Percentiles rank a stretch among this genome's conserved stretches.
phyloP scores from a whole-genome alignment of 768 basidiomycete genomes.

The Polyporus arcularius region DNA sequence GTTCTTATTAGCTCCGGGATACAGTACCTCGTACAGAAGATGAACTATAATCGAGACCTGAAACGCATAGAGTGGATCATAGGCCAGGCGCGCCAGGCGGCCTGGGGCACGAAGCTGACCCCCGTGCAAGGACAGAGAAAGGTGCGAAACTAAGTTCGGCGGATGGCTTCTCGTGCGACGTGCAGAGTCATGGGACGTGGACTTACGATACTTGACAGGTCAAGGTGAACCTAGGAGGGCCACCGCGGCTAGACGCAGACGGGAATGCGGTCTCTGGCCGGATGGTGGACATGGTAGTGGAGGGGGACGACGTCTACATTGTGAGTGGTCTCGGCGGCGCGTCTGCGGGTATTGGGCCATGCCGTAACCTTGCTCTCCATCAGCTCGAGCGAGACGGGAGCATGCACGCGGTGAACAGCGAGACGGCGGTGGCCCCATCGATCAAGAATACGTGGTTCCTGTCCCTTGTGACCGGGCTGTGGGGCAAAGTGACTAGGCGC shows the following conservation, averaged over 20 bases:
- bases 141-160: slow-evolving; percentile 38
- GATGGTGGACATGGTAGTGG: slow-evolving; percentile 80
- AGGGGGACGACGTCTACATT: slow-evolving; percentile 69
- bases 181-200: neutral
- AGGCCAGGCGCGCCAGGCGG: slow-evolving; percentile 63
- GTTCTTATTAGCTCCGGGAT: slow-evolving; percentile 72
- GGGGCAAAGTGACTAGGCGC: slow-evolving; percentile 21
- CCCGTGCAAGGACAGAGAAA: slow-evolving; percentile 67
- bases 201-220: slow-evolving; percentile 45
- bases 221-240: slow-evolving; percentile 66
- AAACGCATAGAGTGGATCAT: slow-evolving; percentile 64
- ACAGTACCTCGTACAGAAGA: slow-evolving; percentile 77
- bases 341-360: neutral
- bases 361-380: slow-evolving; percentile 13
- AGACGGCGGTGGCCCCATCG: slow-evolving; percentile 57
- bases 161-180: neutral
- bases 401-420: slow-evolving; percentile 58
- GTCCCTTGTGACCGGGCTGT: slow-evolving; percentile 41
- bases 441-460: slow-evolving; percentile 73
- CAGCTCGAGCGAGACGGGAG: slow-evolving; percentile 66
- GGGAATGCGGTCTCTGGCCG: slow-evolving; percentile 51
- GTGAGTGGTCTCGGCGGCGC: slow-evolving; percentile 44
- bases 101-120: slow-evolving; percentile 80
- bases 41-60: slow-evolving; percentile 78
- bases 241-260: slow-evolving; percentile 52